Base-by-base conservation (phyloP, 2,329 filamentous ascomycete genomes). In the Tricladium varicosporioides region DNA sequence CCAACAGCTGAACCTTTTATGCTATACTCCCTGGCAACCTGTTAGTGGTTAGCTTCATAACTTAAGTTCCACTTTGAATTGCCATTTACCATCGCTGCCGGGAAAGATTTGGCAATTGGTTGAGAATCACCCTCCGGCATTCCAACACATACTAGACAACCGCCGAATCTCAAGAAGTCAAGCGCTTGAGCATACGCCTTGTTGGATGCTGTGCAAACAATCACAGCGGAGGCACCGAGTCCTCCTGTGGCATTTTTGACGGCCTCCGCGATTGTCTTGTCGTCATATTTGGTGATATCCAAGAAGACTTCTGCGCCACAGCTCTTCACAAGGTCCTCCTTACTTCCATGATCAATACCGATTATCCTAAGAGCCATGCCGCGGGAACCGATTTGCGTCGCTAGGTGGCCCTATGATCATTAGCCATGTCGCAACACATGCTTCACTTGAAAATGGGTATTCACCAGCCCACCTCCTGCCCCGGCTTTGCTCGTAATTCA, bases 291-390 rank as follows among this genome's bases (percentile, higher is more conserved):
- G 31, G 83, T 81, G 57, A 88, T 75, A 60, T 86, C 83, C 57
- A 89, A 74, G 71, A 88, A 89, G 62, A 81, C 78, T 67, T 88
- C 85, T 0, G 85, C 85, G 8, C 86, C 86, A n/a, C 77, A 83
- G 0, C 80, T 76, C 48, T 78, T 78, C 9, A 82, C 78, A 1
- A 88, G 67, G 11, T 79, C 64, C 63, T 82, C 80, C 69, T 89
- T 89, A 64, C 76, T 80, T 47, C 79, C 81, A 62, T 83, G 77
- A 67, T 89, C 86, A 67, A 89, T 79, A 22, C 84, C 86, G 56
- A 88, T 84, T 36, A 87, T 82, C 46, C 85, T 78, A 60, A 84
- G 75, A 10, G 81, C 84, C 76, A 88, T 85, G 2, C 79, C 85
- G n/a, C 73, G 71, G 33, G 76, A 73, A 7, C 81, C 82, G 53